Conservation (phyloP, 257 asterid species). For the Leptodermis oblonga region DNA sequence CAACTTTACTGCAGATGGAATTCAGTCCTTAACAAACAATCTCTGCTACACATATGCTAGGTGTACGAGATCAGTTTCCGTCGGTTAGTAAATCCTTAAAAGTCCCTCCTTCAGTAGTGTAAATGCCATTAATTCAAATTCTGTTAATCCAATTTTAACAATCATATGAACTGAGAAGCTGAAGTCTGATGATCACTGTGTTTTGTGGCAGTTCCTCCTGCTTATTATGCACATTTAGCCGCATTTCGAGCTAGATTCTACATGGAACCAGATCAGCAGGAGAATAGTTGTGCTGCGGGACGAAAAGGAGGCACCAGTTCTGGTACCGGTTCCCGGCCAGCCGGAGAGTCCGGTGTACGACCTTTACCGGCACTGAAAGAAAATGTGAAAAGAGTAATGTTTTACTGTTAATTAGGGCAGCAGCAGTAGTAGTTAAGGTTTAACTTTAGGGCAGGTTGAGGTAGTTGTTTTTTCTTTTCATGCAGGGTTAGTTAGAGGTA, state of each 20-base stretch:
- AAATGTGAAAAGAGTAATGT: constrained; percentile 95
- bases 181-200: background rate
- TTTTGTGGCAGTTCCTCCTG: constrained; percentile 84
- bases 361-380: constrained; percentile 91
- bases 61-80: constrained; percentile 96
- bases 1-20: constrained; percentile 93
- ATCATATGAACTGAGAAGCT: background rate
- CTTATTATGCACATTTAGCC: constrained; percentile 93
- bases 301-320: constrained; percentile 38
- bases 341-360: constrained; percentile 66
- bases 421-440: background rate
- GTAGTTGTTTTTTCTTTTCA: background rate
- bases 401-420: constrained; percentile 54
- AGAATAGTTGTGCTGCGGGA: constrained; percentile 34
- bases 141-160: background rate
- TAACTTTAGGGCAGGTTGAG: constrained; percentile 20
- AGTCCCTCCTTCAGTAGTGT: background rate
- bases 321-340: too few relatives aligned
- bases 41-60: constrained; percentile 96
- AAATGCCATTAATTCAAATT: background rate
- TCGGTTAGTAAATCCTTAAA: constrained; percentile 46
- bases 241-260: constrained; percentile 96
- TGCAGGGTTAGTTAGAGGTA: constrained; percentile 2
- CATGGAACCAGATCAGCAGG: constrained; percentile 77
- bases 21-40: constrained; percentile 89